Conservation (phyloP, 495 filamentous ascomycete species). For the Lindgomyces ingoldianus region DNA sequence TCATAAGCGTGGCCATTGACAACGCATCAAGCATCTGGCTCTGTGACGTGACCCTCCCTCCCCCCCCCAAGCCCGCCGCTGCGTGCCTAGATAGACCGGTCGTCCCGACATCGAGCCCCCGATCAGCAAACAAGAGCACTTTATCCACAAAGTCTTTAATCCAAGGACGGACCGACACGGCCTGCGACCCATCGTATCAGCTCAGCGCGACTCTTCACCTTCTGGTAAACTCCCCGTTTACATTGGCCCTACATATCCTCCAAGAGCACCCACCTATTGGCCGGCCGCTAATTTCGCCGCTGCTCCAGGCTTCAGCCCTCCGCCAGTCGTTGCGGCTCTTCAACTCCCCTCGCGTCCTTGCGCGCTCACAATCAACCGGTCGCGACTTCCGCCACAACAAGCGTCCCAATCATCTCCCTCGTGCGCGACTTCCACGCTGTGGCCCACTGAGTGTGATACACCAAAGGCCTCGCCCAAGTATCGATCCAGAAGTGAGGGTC, state of each 20-base stretch:
- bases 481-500: slow-evolving; percentile 15
- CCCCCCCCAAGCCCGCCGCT: slow-evolving; percentile 6
- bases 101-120: slow-evolving; percentile 22
- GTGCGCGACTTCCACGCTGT: background rate
- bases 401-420: slow-evolving; percentile 36
- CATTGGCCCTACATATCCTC: slow-evolving; percentile 24
- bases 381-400: slow-evolving; percentile 17
- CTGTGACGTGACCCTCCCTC: slow-evolving; percentile 39
- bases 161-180: slow-evolving; percentile 6
- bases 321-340: slow-evolving; percentile 31
- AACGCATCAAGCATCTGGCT: slow-evolving; percentile 39
- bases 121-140: slow-evolving; percentile 36
- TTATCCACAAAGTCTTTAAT: slow-evolving; percentile 28
- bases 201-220: slow-evolving; percentile 20
- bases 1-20: slow-evolving; percentile 41
- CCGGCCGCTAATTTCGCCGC: slow-evolving; percentile 27
- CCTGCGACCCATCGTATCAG: slow-evolving; percentile 28
- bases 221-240: slow-evolving; percentile 19
- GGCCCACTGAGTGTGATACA: slow-evolving; percentile 7
- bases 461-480: background rate
- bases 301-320: slow-evolving; percentile 35
- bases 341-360: slow-evolving; percentile 14
- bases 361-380: slow-evolving; percentile 14
- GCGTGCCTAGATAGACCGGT: slow-evolving; percentile 25
- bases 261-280: slow-evolving; percentile 20